Percentiles rank a stretch among this genome's conserved stretches.
Evolutionary conservation across 768 basidiomycete species (phyloP).

Genomic region (Boletus rufocinnamomeus): DNA sequence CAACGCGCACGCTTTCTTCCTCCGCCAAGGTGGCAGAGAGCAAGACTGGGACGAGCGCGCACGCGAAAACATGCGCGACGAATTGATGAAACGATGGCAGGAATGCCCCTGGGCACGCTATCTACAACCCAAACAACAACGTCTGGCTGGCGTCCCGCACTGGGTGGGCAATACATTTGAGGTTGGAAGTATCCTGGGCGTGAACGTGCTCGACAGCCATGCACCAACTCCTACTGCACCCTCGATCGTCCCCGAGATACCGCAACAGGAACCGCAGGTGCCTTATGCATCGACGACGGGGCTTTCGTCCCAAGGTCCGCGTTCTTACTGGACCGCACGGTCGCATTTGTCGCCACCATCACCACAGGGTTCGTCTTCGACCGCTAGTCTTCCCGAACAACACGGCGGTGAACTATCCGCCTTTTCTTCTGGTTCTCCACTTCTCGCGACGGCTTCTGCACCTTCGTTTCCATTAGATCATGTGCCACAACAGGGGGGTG

Average conservation of each 20-base stretch:
- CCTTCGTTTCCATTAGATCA: slow-evolving; percentile 13
- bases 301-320: slow-evolving; percentile 24
- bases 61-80: slow-evolving; percentile 51
- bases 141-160: slow-evolving; percentile 23
- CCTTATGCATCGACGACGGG: slow-evolving; percentile 23
- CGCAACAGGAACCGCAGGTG: slow-evolving; percentile 2
- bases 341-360: slow-evolving; percentile 22
- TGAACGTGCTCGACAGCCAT: slow-evolving; percentile 51
- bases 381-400: slow-evolving; percentile 16
- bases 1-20: slow-evolving; percentile 65
- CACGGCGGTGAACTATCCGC: slow-evolving; percentile 13
- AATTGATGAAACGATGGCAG: slow-evolving; percentile 62
- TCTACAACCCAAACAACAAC: slow-evolving; percentile 34
- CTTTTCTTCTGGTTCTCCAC: slow-evolving; percentile 28
- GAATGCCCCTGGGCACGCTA: slow-evolving; percentile 65
- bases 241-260: slow-evolving; percentile 1
- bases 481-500: slow-evolving; percentile 6
- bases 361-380: slow-evolving; percentile 16
- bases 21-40: slow-evolving; percentile 59
- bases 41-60: slow-evolving; percentile 68
- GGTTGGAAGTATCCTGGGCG: slow-evolving; percentile 73
- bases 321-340: slow-evolving; percentile 26
- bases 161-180: slow-evolving; percentile 82
- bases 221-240: slow-evolving; percentile 7
- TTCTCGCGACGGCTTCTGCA: slow-evolving; percentile 18